Conservation (phyloP, 495 filamentous ascomycete species). For the Cryomyces minteri region DNA sequence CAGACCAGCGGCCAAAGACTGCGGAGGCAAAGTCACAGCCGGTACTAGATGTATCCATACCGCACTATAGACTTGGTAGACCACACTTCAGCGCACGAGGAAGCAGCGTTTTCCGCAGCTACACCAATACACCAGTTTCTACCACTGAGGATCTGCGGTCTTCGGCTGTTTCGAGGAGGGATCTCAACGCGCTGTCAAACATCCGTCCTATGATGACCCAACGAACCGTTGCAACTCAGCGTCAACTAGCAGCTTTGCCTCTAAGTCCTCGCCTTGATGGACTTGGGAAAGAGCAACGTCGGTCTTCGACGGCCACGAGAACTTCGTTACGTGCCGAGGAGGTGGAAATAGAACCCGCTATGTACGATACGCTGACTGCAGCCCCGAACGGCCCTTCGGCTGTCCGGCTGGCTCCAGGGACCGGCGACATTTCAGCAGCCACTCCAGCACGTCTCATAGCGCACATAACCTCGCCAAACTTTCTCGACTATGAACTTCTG, state of each 20-base stretch:
- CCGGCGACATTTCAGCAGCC: conserved; percentile 67
- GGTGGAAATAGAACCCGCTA: conserved; percentile 28
- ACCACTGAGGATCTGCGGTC: conserved; percentile 34
- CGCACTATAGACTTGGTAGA: conserved; percentile 69
- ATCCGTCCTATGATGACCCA: conserved; percentile 22
- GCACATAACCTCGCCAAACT: conserved; percentile 91
- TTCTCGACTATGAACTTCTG: conserved; percentile 92
- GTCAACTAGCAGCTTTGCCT: conserved; percentile 11
- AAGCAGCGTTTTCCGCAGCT: conserved; percentile 65
- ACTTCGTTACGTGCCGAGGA: background rate
- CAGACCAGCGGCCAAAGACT: conserved; percentile 43
- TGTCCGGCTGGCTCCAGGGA: conserved; percentile 60
- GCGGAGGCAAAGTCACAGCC: conserved; percentile 38
- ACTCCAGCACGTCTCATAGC: conserved; percentile 84
- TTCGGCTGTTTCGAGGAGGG: conserved; percentile 32
- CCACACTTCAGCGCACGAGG: conserved; percentile 65
- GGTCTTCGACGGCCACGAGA: background rate
- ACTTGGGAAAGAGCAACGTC: conserved; percentile 22
- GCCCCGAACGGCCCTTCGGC: conserved; percentile 60
- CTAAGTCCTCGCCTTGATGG: conserved; percentile 19
- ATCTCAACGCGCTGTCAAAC: conserved; percentile 11
- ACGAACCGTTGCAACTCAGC: conserved; percentile 22
- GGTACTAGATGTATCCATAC: conserved; percentile 61
- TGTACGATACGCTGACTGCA: conserved; percentile 64
- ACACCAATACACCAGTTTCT: conserved; percentile 36